phyloP scores from a whole-genome alignment of 2,329 filamentous ascomycete genomes.

The Microdochium trichocladiopsis region DNA sequence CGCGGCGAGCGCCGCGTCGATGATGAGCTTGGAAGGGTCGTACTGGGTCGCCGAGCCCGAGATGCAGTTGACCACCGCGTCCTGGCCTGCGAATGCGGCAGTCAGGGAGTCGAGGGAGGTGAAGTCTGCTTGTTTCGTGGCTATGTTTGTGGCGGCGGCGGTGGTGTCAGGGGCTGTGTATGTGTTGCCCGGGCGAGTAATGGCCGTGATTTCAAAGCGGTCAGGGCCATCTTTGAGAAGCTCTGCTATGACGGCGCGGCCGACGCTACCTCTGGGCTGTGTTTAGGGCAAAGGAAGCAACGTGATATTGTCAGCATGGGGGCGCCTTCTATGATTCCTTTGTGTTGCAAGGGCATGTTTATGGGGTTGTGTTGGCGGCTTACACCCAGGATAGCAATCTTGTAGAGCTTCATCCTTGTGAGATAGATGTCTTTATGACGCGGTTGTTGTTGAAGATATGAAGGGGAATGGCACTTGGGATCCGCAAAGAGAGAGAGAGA shows the following conservation, averaged over 20 bases:
- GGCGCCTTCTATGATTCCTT: not conserved
- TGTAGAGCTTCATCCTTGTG: not conserved
- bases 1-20: not conserved
- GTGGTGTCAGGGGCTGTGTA: not conserved
- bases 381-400: not conserved
- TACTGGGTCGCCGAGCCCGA: not conserved
- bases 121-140: not conserved
- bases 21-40: not conserved
- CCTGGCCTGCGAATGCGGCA: not conserved
- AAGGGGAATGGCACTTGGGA: no score
- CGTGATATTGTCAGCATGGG: not conserved
- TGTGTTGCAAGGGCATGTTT: not conserved
- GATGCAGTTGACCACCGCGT: not conserved
- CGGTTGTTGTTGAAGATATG: no score
- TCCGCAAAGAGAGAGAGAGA: no score
- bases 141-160: not conserved
- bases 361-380: not conserved
- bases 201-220: not conserved
- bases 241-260: not conserved
- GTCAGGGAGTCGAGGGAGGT: not conserved
- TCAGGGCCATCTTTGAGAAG: not conserved
- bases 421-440: no score
- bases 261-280: not conserved
- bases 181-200: not conserved
- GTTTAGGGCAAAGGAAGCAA: not conserved